Base-by-base conservation (phyloP, 768 basidiomycete genomes). In the Leccinum ochraceum region DNA sequence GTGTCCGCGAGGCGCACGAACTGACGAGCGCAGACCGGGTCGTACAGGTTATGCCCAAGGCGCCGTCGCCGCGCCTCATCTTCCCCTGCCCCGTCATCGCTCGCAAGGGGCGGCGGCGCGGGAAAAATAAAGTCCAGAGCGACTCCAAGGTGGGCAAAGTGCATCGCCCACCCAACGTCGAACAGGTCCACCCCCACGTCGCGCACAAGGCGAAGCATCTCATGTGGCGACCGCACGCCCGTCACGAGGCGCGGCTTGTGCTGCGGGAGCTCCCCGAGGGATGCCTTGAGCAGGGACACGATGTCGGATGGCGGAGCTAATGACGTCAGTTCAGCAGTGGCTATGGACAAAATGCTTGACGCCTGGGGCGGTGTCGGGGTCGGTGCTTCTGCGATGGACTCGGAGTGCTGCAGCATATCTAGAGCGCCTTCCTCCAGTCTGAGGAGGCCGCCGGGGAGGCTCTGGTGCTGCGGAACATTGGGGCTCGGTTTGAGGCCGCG, bases 51-150 rank as follows among this genome's bases (percentile, higher is more conserved):
- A 63, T 90, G 86, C 0, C 91, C 93, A 8, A 93, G 65, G 6
- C 49, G 24, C n/a, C 30, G 50, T 20, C 54, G 66, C 8, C 26
- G 42, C 10, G 17, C 39, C 7, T 17, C 17, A 8, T 9, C 0
- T 17, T 42, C 7, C 17, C 42, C 9, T 20, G n/a, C 24, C 4
- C 46, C 51, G 8, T 32, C 60, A 11, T 59, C 55, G 28, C 44
- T 28, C 9, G 64, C 61, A 0, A 44, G n/a, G 42, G 42, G 42
- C n/a, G n/a, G 42, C n/a, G 66, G 65, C 7, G 73, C 79, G 0
- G 90, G 92, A 70, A 95, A 94, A 4, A 67, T 69, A 69, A 95
- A 94, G 66, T 94, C 93, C 7, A 95, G 77, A 0, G 87, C 90
- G 16, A 94, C 75, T 13, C 94, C 94, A 3, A 84, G 63, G 55